Base-by-base conservation (phyloP, 2,329 filamentous ascomycete species). In the Fusarium anguioides region DNA sequence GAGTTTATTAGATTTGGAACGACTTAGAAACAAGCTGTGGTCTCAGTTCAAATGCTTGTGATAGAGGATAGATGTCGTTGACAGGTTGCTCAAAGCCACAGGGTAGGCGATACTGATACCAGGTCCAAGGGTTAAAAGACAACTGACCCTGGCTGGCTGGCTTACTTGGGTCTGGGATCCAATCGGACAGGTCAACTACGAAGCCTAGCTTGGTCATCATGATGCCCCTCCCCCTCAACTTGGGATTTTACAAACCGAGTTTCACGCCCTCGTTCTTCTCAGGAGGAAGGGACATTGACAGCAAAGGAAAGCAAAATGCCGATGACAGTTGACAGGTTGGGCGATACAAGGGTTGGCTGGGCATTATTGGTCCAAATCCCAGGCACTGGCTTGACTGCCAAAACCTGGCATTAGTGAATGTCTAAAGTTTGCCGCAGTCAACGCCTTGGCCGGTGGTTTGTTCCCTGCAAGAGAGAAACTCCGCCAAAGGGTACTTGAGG, bases 211-310 rank as follows among this genome's bases (percentile, higher is more conserved):
- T 42, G 20, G 47, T 27, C 18, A 24, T 24, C 57, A 63, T 39
- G 29, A 64, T 46, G 50, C 27, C 44, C 21, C 33, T 42, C 29
- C 26, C 40, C 55, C 33, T 53, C 53, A 37, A 55, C 44, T 51
- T 41, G 44, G 46, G 57, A 63, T 48, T 50, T 36, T 35, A 8
- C 14, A 37, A 45, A 11, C 10, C 33, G 26, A 51, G 40, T 33
- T 50, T 57, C 49, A 58, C 50, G 55, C 35, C 41, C 61, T 56
- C 40, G 39, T 56, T 55, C 20, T 56, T 14, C 27, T 35, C n/a
- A 63, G 14, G 45, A 37, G 40, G 21, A 44, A 33, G 27, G 21
- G 23, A 33, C 27, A 35, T 12, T 18, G 29, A n/a, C 15, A n/a
- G 15, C 5, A 15, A 33, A 33, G 31, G 31, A 31, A 29, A 29